Base-by-base conservation (phyloP, 2,329 filamentous ascomycete genomes). In the Fusarium verrucosum region DNA sequence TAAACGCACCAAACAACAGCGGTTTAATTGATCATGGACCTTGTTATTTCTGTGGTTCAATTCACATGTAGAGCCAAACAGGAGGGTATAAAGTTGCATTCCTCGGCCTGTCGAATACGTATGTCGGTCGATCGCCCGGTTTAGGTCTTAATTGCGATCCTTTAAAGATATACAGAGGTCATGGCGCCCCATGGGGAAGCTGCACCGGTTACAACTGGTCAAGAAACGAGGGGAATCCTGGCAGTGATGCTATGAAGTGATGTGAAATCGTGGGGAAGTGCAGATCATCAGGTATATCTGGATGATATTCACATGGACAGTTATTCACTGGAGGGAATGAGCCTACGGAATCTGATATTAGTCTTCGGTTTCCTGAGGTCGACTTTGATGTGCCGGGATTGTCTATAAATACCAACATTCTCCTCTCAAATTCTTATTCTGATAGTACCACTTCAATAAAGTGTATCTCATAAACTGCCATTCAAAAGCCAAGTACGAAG, bases 61-160 rank as follows among this genome's bases (percentile, higher is more conserved):
- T 67, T 67, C 64, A 67, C 64, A 57, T 67, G 64, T 33, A 10
- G 50, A 17, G 20, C 13, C 20, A 23, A 19, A 2, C 8, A 46
- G 35, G 43, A 17, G 5, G n/a, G 20, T 23, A 7, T 17, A 41
- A 22, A 32, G 55, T 58, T 32, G 26, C 32, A 61, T 61, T 46
- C 54, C 58, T 64, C 64, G 63, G 64, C 46, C 40, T 28, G 28
- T 54, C 54, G 52, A 35, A 20, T 22, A 9, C 19, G 28, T 9
- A 10, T 28, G 22, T 46, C 51, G 59, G 58, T 19, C 50, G 36
- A 28, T 62, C 58, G 59, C 44, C 59, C 42, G 45, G 30, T 49
- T 50, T 57, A 50, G 45, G 38, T 35, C 35, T 22, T 35, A 38
- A 55, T 16, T 32, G n/a, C 35, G 32, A 38, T 46, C 23, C 6